These are phyloP conservation scores for Achlya hypogyna DNA, from an alignment of 352 stramenopile species.

Conservation along the genomic window DNA sequence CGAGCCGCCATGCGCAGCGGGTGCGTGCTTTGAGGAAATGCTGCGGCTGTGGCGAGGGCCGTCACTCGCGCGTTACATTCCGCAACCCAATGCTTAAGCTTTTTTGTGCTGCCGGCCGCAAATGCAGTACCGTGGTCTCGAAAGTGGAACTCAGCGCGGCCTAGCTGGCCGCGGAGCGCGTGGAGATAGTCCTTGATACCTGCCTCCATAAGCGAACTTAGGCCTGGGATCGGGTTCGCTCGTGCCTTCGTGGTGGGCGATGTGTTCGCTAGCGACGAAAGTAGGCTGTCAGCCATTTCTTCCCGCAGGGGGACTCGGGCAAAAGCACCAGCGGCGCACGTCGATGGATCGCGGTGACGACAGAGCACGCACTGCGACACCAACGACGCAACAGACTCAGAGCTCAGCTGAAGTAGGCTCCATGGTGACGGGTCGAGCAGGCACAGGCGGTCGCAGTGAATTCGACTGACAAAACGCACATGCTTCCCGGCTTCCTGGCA, in stretches of 20 bases:
- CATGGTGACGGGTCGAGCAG: not conserved
- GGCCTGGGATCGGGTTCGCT: slow-evolving; percentile 5
- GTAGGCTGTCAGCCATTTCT: not conserved
- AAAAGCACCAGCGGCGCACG: not conserved
- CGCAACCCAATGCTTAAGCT: not conserved
- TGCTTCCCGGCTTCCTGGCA: no score
- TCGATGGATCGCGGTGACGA: not conserved
- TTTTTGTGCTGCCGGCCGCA: not conserved
- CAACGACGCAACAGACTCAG: not conserved
- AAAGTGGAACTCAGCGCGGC: not conserved
- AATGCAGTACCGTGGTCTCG: not conserved
- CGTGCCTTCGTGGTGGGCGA: not conserved
- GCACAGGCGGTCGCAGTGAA: not conserved
- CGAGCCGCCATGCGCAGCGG: not conserved
- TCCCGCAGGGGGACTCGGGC: not conserved
- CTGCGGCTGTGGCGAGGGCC: not conserved
- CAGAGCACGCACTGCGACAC: not conserved
- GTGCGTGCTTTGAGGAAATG: not conserved
- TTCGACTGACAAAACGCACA: not conserved
- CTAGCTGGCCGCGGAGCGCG: not conserved
- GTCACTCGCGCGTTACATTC: slow-evolving; percentile 4
- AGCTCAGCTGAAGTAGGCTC: not conserved
- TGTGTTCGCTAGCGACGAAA: not conserved
- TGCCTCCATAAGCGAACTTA: not conserved
- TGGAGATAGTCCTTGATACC: no score